A percentile compares a stretch with the other conserved stretches of the same genome.
Conservation (phyloP, 495 filamentous ascomycete genomes). For the Penicillium cinerascens region DNA sequence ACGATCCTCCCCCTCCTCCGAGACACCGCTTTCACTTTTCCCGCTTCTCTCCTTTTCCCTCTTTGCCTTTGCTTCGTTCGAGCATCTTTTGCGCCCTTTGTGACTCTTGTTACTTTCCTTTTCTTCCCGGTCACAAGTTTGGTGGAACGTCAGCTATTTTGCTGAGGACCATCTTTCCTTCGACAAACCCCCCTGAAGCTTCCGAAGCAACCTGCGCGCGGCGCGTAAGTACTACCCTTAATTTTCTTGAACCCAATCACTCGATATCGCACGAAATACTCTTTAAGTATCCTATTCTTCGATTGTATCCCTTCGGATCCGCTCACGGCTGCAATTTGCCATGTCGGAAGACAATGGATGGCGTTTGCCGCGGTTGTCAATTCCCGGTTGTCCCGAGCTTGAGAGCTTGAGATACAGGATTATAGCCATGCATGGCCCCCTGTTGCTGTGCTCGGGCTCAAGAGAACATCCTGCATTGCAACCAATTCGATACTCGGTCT, state of each 20-base stretch:
- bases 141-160: constrained; percentile 1
- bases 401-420: not conserved
- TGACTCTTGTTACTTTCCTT: constrained; percentile 8
- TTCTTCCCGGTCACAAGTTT: constrained; percentile 1
- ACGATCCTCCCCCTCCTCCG: constrained; percentile 19
- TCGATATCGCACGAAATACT: not conserved
- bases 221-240: constrained; percentile 20
- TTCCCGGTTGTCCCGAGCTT: constrained; percentile 9
- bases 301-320: not conserved
- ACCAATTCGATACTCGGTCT: not conserved
- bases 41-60: constrained; percentile 27
- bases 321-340: not conserved
- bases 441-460: not conserved
- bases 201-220: constrained; percentile 7
- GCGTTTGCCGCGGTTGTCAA: constrained; percentile 1
- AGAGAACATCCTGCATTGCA: not conserved
- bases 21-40: constrained; percentile 27
- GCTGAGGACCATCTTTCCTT: constrained; percentile 1
- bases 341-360: not conserved
- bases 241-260: not conserved
- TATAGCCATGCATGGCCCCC: not conserved
- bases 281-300: not conserved
- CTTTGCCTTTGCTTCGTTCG: not conserved
- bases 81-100: constrained; percentile 8
- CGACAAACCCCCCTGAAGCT: constrained; percentile 17